Conservation (phyloP, 2,329 filamentous ascomycete species). For the Xylariales sp. region DNA sequence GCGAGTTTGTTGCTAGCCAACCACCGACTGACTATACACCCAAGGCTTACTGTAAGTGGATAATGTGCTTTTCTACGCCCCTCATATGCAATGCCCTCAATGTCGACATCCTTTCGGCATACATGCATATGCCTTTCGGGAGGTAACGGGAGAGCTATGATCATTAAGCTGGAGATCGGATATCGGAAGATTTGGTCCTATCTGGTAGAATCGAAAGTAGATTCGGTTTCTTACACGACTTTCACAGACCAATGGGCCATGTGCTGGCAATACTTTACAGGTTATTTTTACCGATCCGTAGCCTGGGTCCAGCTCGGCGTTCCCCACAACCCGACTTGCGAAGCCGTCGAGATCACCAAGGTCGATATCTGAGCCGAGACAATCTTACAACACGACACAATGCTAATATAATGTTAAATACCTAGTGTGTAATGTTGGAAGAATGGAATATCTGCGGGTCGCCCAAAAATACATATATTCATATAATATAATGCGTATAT, state of each 20-base stretch:
- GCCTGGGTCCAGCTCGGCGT: conserved; percentile 47
- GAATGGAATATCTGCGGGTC: not conserved
- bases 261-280: conserved; percentile 50
- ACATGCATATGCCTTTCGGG: not conserved
- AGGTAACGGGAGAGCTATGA: not conserved
- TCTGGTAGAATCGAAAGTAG: no score
- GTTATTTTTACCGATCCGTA: conserved; percentile 52
- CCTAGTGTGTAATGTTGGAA: conserved; percentile 24
- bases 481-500: not conserved
- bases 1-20: conserved; percentile 42
- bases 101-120: not conserved
- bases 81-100: not conserved
- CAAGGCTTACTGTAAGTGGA: conserved; percentile 41
- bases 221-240: conserved; percentile 4
- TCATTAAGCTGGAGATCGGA: not conserved
- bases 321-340: conserved; percentile 54
- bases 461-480: not conserved
- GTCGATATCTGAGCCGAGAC: conserved; percentile 28
- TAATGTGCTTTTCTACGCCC: not conserved
- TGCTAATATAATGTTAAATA: conserved; percentile 13
- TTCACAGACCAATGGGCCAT: conserved; percentile 50
- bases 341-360: conserved; percentile 48
- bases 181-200: no score
- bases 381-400: not conserved
- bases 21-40: conserved; percentile 32